A percentile compares a stretch with the other conserved stretches of the same genome.
These are phyloP conservation scores for Claviceps purpurea DNA, from an alignment of 2,329 filamentous ascomycete species.

Conservation along the genomic window DNA sequence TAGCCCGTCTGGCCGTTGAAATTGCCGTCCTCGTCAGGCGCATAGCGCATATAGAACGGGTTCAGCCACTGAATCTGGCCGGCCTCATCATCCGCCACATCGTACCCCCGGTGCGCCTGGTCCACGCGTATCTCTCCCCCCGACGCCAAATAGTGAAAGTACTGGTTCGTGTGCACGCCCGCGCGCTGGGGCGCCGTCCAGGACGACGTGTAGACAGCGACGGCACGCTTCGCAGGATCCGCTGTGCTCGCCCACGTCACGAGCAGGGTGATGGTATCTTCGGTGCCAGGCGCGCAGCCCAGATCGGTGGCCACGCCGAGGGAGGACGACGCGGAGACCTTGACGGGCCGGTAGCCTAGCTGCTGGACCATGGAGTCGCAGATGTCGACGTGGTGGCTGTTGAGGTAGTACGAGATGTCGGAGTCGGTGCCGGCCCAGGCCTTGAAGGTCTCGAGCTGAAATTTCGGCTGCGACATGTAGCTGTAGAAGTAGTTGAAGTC, in stretches of 20 bases:
- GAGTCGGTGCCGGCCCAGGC: conserved; percentile 85
- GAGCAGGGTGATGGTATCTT: conserved; percentile 85
- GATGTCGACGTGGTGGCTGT: conserved; percentile 87
- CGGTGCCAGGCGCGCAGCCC: conserved; percentile 68
- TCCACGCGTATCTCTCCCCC: conserved; percentile 80
- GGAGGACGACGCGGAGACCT: conserved; percentile 64
- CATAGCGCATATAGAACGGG: conserved; percentile 91
- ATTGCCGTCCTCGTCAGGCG: conserved; percentile 88
- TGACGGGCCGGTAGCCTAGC: conserved; percentile 59
- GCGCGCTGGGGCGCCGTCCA: conserved; percentile 91
- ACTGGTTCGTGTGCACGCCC: conserved; percentile 92
- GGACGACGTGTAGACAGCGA: conserved; percentile 82
- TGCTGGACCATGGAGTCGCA: conserved; percentile 79
- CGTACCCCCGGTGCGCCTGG: conserved; percentile 89
- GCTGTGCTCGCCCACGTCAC: conserved; percentile 74
- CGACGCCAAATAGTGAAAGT: conserved; percentile 85
- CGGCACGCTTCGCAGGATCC: conserved; percentile 58
- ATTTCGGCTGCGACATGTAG: conserved; percentile 92
- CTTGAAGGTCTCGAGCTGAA: conserved; percentile 85
- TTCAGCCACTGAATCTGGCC: conserved; percentile 75
- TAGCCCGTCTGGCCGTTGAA: conserved; percentile 86
- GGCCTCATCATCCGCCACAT: conserved; percentile 70
- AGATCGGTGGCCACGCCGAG: conserved; percentile 66
- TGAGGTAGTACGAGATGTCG: conserved; percentile 93
- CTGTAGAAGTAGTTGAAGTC: conserved; percentile 98